Evolutionary conservation across 192 early-diverging fungal genomes (phyloP).

Genomic region (Linderina pennispora): DNA sequence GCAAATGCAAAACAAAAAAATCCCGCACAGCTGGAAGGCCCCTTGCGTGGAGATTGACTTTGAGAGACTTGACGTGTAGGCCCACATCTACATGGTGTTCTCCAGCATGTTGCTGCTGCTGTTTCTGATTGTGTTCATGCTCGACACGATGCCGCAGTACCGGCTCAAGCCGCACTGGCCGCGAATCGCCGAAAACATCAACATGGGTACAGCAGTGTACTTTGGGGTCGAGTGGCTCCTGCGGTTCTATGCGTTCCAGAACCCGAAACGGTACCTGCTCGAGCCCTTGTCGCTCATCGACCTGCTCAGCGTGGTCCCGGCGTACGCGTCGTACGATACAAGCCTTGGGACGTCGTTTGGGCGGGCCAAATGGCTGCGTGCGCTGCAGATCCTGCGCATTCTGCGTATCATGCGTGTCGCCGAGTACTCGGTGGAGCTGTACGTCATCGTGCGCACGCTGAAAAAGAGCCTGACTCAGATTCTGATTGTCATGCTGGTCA

Average conservation of each 20-base stretch:
- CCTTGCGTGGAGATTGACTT: no score
- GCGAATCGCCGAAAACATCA: constrained; percentile 17
- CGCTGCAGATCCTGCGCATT: constrained; percentile 31
- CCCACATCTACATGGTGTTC: constrained; percentile 33
- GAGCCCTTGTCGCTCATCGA: constrained; percentile 35
- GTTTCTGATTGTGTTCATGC: constrained; percentile 47
- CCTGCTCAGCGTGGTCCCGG: constrained; percentile 29
- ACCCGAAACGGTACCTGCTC: constrained; percentile 12
- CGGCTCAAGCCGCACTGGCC: constrained; percentile 26
- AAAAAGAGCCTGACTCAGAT: constrained; percentile 35
- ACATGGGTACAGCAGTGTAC: constrained; percentile 27
- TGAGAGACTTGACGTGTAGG: no score
- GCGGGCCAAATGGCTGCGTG: constrained; percentile 35
- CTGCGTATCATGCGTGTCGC: constrained; percentile 38
- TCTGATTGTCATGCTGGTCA: constrained; percentile 33
- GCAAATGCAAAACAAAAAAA: no score
- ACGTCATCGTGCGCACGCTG: constrained; percentile 39
- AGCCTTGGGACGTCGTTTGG: constrained; percentile 9
- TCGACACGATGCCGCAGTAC: constrained; percentile 44
- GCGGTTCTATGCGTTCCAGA: constrained; percentile 30
- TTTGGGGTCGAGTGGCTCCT: constrained; percentile 39
- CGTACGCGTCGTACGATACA: constrained; percentile 14
- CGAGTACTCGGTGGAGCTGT: constrained; percentile 39
- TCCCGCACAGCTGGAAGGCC: no score
- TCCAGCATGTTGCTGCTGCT: constrained; percentile 33